Evolutionary conservation across 495 filamentous ascomycete species (phyloP), one percentile per base, ranked within the genome.

Genomic region (Podospora australis): DNA sequence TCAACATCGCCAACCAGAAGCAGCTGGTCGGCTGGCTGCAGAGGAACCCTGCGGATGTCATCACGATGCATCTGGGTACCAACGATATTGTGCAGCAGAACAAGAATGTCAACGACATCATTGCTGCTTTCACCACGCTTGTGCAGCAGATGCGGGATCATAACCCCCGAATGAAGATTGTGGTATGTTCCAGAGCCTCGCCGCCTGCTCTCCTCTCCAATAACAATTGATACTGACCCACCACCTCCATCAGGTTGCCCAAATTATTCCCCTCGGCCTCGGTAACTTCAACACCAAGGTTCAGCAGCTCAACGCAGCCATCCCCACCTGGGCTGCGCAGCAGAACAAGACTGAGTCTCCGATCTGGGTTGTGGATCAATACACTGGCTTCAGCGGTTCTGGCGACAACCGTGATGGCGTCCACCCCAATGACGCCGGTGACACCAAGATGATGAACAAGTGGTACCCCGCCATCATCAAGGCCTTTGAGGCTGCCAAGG

Each of bases 11-110:
- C 21, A 67, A 70, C 56, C n/a, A n/a, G n/a, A 69, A 63, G 28
- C 62, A 71, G 26, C 48, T 72, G n/a, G 51, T 58, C 4, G 48
- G 39, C 13, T 72, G 70, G 70, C 41, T 72, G 39, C 56, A 57
- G 21, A 60, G 40, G 24, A 65, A 63, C 0, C 58, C 56, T 3
- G 62, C 70, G 9, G 70, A 73, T 39, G 57, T 73, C 5, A 64
- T 73, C 46, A 67, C 60, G 55, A 68, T 71, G 52, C 66, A 68
- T 60, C 55, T 73, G 2, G 70, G 70, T 38, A 73, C 70, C 7
- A 70, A 73, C 45, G 70, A 73, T 46, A 62, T 73, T 1, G 39
- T 50, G 6, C 36, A 44, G 9, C 59, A 57, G 3, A 24, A 24
- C 13, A 35, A 50, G 2, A 58, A 32, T 36, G 54, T 62, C 1